Evolutionary conservation across 2,329 filamentous ascomycete species (phyloP).

Genomic region (Colletotrichum lupini): DNA sequence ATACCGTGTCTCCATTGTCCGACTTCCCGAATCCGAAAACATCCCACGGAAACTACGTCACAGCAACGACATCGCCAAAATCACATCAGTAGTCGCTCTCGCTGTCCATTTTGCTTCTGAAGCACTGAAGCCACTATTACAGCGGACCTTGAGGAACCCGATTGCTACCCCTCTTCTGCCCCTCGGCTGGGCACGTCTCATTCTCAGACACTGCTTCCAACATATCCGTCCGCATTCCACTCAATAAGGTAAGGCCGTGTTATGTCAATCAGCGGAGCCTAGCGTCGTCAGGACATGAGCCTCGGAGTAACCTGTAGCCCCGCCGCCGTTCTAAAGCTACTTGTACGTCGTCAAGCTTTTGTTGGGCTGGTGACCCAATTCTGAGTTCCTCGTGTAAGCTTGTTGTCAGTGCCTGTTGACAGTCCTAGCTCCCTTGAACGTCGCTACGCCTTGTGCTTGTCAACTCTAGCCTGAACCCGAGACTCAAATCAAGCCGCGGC

Average conservation of each 20-base stretch:
- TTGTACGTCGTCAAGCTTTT: conserved; percentile 20
- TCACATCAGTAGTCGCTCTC: neutral
- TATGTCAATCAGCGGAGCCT: conserved; percentile 24
- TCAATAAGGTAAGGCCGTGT: conserved; percentile 18
- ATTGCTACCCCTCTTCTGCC: conserved; percentile 18
- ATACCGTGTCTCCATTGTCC: conserved; percentile 6
- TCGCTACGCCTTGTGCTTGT: neutral
- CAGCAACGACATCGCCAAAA: conserved; percentile 13
- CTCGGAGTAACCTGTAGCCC: conserved; percentile 15
- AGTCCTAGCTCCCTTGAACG: neutral
- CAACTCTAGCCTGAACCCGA: neutral
- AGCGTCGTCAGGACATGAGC: conserved; percentile 8
- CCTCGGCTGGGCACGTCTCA: conserved; percentile 2
- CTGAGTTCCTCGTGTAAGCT: neutral
- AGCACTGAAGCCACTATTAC: neutral
- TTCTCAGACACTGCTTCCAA: conserved; percentile 5
- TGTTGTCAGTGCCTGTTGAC: conserved; percentile 4
- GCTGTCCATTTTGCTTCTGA: neutral
- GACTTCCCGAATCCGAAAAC: neutral
- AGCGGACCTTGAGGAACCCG: conserved; percentile 11
- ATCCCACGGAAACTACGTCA: conserved; percentile 30
- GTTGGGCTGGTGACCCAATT: conserved; percentile 8
- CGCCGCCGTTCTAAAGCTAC: conserved; percentile 11
- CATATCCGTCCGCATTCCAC: conserved; percentile 28
- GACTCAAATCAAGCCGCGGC: neutral